phyloP scores from a whole-genome alignment of 805 yeast species.

The Candida gorgasii region DNA sequence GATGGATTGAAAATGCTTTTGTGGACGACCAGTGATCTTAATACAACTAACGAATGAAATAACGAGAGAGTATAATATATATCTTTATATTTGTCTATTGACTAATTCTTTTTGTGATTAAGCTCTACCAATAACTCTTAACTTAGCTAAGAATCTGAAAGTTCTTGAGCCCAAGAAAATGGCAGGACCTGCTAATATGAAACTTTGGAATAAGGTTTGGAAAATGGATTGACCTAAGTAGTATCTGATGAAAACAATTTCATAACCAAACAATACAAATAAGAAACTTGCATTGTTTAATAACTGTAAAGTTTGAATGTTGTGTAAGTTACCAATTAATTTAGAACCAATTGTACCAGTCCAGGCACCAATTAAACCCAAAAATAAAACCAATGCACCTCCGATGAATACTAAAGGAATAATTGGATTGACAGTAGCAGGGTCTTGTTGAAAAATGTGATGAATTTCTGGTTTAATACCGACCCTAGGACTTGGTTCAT shows the following conservation, averaged over 20 bases:
- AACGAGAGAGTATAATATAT: not conserved
- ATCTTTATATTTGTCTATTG: conserved; percentile 1
- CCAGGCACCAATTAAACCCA: conserved; percentile 50
- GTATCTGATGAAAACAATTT: conserved; percentile 56
- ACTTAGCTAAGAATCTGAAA: conserved; percentile 47
- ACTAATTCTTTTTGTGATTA: conserved; percentile 8
- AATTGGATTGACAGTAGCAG: conserved; percentile 50
- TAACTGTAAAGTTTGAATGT: conserved; percentile 34
- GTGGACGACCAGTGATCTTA: not conserved
- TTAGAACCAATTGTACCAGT: conserved; percentile 20
- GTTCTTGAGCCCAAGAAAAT: conserved; percentile 67
- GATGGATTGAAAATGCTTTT: conserved; percentile 57
- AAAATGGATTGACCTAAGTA: conserved; percentile 63
- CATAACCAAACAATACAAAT: conserved; percentile 49
- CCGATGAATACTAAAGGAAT: conserved; percentile 54
- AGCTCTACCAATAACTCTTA: conserved; percentile 31
- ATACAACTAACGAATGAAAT: no score
- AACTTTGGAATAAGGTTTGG: conserved; percentile 50
- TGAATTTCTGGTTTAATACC: conserved; percentile 60
- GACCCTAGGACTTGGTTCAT: conserved; percentile 34
- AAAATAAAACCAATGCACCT: conserved; percentile 41
- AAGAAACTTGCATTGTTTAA: conserved; percentile 48
- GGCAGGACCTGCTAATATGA: conserved; percentile 53
- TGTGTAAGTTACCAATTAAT: conserved; percentile 33
- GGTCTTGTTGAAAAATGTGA: conserved; percentile 60